Conservation (phyloP, 2,329 filamentous ascomycete species). For the Epichloe festucae region DNA sequence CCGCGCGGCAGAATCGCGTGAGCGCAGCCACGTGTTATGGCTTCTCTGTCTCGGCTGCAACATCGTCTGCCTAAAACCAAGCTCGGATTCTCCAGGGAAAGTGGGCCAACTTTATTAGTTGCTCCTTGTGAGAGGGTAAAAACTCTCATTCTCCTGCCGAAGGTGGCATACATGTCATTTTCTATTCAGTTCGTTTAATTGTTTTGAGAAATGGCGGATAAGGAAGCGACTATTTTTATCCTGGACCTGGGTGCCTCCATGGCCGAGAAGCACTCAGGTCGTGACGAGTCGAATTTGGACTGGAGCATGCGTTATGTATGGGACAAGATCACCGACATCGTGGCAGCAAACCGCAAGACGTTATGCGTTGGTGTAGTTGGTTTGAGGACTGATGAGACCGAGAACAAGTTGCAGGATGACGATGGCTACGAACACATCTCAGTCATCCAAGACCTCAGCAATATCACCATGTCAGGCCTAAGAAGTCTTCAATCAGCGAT, state of each 20-base stretch:
- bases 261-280: slow-evolving; percentile 56
- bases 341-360: slow-evolving; percentile 52
- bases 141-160: not conserved
- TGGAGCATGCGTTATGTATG: slow-evolving; percentile 87
- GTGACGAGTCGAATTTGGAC: slow-evolving; percentile 69
- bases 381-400: slow-evolving; percentile 65
- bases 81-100: not conserved
- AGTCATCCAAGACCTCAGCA: slow-evolving; percentile 55
- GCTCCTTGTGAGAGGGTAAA: not conserved
- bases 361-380: slow-evolving; percentile 70
- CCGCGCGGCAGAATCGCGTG: slow-evolving; percentile 17
- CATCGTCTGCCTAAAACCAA: slow-evolving; percentile 10
- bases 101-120: not conserved
- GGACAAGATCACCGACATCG: slow-evolving; percentile 69
- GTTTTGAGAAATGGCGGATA: slow-evolving; percentile 59
- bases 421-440: slow-evolving; percentile 72
- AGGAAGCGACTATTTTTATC: slow-evolving; percentile 87
- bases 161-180: no score
- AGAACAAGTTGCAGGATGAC: slow-evolving; percentile 53
- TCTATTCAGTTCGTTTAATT: not conserved
- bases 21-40: not conserved
- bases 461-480: slow-evolving; percentile 54
- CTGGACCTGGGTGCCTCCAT: slow-evolving; percentile 82
- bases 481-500: slow-evolving; percentile 50
- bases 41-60: not conserved